Base-by-base conservation (phyloP, 2,329 filamentous ascomycete genomes). In the Talaromyces sp. region DNA sequence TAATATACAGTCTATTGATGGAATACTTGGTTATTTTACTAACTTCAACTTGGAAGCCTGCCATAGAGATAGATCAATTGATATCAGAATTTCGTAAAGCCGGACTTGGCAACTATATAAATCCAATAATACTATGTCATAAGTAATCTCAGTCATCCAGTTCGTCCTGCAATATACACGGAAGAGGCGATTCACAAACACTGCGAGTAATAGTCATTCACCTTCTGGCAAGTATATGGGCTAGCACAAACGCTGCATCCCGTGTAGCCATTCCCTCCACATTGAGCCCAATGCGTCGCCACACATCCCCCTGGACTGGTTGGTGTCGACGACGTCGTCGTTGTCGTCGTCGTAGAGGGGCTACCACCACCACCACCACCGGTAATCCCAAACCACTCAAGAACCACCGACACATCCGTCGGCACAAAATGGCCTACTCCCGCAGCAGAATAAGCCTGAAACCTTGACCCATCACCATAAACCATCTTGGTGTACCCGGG, bases 151-250 rank as follows among this genome's bases (percentile, higher is more conserved):
- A n/a, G n/a, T n/a, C n/a, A n/a, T n/a, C n/a, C n/a, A n/a, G n/a
- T n/a, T n/a, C n/a, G n/a, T n/a, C n/a, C n/a, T n/a, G n/a, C n/a
- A n/a, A n/a, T n/a, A n/a, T n/a, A n/a, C n/a, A n/a, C n/a, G n/a
- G n/a, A n/a, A n/a, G n/a, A 28, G 25, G 25, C 25, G 7, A 28
- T 22, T 37, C n/a, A 53, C 28, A 53, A 11, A 15, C 51, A 53
- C 51, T 53, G 51, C 13, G 51, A 53, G n/a, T 53, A 53, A 53
- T 53, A 53, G 33, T 53, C 51, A 17, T 53, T 53, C 21, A 13
- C n/a, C 22, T 41, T 53, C 39, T 53, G 35, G 37, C 51, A 53
- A 11, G 51, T 53, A 33, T 53, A 53, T 33, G 51, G 51, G 31
- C 48, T 51, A 11, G 13, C 48, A 51, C 48, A 51, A 21, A 17